phyloP scores from a whole-genome alignment of 2,329 filamentous ascomycete species.

The Aspergillus alliaceus region DNA sequence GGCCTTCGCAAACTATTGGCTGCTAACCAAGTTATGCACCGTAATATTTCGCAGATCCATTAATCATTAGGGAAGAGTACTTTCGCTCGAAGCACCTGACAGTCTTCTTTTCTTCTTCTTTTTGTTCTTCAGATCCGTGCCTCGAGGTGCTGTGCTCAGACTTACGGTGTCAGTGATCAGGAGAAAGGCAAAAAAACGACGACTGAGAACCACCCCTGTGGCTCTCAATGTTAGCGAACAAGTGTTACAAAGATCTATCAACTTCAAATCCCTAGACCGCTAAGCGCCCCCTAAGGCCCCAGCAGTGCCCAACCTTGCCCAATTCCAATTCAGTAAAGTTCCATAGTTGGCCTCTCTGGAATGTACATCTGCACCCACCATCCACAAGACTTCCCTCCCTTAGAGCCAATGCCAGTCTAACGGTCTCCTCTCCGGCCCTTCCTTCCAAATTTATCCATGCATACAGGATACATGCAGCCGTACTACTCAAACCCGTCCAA shows the following conservation, averaged over 20 bases:
- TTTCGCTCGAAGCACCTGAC: background rate
- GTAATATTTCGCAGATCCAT: background rate
- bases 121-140: background rate
- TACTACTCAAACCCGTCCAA: background rate
- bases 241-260: background rate
- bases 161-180: background rate
- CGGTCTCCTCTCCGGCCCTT: background rate
- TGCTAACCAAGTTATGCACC: background rate
- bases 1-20: background rate
- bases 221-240: no score
- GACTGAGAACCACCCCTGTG: no score
- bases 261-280: background rate
- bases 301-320: background rate
- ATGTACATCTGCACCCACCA: constrained; percentile 7
- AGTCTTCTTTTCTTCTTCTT: no score
- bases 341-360: constrained; percentile 7
- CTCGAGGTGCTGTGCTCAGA: background rate
- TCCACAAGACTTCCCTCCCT: background rate
- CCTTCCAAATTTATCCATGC: constrained; percentile 1
- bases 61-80: background rate
- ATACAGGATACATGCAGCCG: background rate
- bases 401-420: background rate
- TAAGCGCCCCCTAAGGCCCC: background rate
- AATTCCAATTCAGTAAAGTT: constrained; percentile 3
- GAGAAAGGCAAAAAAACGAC: no score